A percentile compares a stretch with the other conserved stretches of the same genome.
phyloP scores from a whole-genome alignment of 441 rosid species.

The Bruguiera hainesii region DNA sequence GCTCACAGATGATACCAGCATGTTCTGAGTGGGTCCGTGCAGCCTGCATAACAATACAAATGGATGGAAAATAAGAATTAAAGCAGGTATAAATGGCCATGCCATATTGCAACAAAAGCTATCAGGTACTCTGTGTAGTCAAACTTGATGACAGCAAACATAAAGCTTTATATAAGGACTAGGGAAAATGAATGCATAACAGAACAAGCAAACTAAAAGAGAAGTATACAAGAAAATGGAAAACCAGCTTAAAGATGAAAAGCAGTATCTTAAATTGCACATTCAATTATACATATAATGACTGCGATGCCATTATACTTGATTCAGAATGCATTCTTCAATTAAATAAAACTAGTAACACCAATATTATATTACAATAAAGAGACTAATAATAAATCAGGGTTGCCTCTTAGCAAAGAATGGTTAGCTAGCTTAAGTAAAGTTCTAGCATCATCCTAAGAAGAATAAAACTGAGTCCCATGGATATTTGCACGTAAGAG shows the following conservation, averaged over 20 bases:
- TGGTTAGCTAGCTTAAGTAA: no score
- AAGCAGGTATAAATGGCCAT: neutral
- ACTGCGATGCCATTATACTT: neutral
- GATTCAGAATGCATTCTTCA: no score
- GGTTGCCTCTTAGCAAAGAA: no score
- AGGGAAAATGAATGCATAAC: neutral
- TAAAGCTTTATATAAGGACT: no score
- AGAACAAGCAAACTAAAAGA: neutral
- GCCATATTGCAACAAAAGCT: neutral
- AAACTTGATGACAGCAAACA: no score
- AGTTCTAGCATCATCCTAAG: no score
- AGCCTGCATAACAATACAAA: conserved; percentile 40
- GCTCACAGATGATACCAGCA: conserved; percentile 51
- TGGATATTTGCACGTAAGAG: no score
- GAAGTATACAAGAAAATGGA: neutral
- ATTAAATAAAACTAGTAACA: no score
- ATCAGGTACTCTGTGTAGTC: neutral
- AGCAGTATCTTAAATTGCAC: no score
- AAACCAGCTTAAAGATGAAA: neutral
- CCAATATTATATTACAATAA: no score
- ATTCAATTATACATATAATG: neutral
- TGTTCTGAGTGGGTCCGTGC: conserved; percentile 68
- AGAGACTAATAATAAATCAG: no score
- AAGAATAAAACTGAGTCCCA: no score
- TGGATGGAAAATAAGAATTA: neutral